Evolutionary conservation across 345 rosid genomes (phyloP).

Genomic region (Arabis alpina): DNA sequence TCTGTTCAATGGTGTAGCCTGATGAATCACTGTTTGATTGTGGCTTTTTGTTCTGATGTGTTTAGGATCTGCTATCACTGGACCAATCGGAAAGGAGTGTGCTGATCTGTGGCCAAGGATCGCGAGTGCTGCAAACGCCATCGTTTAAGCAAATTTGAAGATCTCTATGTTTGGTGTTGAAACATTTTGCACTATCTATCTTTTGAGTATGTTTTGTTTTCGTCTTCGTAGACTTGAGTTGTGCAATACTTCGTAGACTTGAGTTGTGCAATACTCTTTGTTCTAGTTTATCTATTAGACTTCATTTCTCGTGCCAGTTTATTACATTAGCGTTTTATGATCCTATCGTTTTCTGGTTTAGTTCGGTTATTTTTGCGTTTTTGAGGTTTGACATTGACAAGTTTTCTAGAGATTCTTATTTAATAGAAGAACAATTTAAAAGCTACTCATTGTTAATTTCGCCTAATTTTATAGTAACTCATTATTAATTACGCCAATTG

Average conservation of each 20-base stretch:
- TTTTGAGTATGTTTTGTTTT: constrained; percentile 32
- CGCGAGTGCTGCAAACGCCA: constrained; percentile 52
- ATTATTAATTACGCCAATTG: background rate
- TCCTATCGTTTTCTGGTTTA: background rate
- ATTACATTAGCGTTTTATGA: background rate
- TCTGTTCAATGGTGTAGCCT: background rate
- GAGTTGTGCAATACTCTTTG: background rate
- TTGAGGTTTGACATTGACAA: no score
- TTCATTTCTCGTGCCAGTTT: background rate
- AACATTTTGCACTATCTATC: background rate
- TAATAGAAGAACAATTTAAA: no score
- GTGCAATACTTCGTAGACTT: constrained; percentile 9
- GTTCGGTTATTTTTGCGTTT: background rate
- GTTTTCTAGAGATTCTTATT: no score
- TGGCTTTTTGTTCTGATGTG: background rate
- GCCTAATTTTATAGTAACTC: no score
- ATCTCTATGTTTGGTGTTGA: constrained; percentile 9
- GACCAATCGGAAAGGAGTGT: constrained; percentile 86
- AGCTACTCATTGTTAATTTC: no score
- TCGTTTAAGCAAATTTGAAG: constrained; percentile 27
- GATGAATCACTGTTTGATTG: background rate
- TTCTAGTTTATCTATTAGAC: constrained; percentile 5
- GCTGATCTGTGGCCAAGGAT: constrained; percentile 79
- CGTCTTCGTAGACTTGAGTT: constrained; percentile 20
- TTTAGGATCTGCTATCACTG: constrained; percentile 80